These are phyloP conservation scores for Barnettozyma botsteinii DNA, from an alignment of 805 yeast genomes.

Conservation along the genomic window DNA sequence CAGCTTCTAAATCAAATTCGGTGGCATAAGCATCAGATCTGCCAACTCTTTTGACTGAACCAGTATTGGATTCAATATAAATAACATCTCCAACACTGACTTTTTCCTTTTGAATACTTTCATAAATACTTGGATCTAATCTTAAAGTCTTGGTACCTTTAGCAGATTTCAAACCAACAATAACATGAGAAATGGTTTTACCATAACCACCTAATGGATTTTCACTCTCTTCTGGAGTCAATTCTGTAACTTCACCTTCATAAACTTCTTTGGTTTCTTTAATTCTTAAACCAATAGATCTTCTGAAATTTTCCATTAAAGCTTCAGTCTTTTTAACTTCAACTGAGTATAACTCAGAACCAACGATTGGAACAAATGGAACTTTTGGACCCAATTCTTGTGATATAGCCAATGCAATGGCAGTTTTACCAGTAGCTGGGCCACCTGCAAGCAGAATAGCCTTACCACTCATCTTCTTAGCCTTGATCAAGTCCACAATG, in stretches of 20 bases:
- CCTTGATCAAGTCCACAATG: slow-evolving; percentile 86
- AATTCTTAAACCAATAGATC: slow-evolving; percentile 93
- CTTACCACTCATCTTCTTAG: slow-evolving; percentile 89
- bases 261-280: slow-evolving; percentile 97
- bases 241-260: slow-evolving; percentile 96
- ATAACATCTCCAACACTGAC: slow-evolving; percentile 95
- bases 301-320: slow-evolving; percentile 91
- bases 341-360: slow-evolving; percentile 89
- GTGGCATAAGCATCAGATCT: slow-evolving; percentile 98
- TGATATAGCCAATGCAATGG: slow-evolving; percentile 90
- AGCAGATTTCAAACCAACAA: slow-evolving; percentile 88
- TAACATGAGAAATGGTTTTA: slow-evolving; percentile 89
- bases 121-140: slow-evolving; percentile 89
- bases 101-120: slow-evolving; percentile 89
- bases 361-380: slow-evolving; percentile 96
- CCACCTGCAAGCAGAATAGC: slow-evolving; percentile 96
- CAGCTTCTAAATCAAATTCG: slow-evolving; percentile 96
- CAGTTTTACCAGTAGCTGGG: slow-evolving; percentile 98
- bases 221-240: slow-evolving; percentile 93
- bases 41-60: slow-evolving; percentile 95
- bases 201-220: slow-evolving; percentile 98
- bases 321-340: slow-evolving; percentile 97
- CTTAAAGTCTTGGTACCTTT: slow-evolving; percentile 86
- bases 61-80: slow-evolving; percentile 95
- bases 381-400: slow-evolving; percentile 96